phyloP scores from a whole-genome alignment of 306 rosid genomes.

The Rosa multiflora region DNA sequence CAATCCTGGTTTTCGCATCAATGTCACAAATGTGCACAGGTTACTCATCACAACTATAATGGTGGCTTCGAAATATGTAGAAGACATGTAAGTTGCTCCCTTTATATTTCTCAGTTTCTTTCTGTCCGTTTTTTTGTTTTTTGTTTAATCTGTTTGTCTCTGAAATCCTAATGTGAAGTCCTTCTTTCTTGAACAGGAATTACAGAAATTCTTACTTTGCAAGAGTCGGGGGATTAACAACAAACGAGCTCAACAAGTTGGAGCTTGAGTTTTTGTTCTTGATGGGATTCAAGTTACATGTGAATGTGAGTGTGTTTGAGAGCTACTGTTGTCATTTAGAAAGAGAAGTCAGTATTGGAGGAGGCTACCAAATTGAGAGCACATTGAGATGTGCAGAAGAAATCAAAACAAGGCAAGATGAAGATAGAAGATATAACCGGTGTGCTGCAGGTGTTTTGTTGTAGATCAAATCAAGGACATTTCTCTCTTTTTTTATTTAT shows the following conservation, averaged over 20 bases:
- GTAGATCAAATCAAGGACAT: slow-evolving; percentile 28
- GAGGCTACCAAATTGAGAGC: slow-evolving; percentile 85
- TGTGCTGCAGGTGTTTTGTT: slow-evolving; percentile 56
- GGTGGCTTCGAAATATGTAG: slow-evolving; percentile 94
- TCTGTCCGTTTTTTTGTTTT: background rate
- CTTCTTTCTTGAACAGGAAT: slow-evolving; percentile 52
- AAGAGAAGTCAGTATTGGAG: slow-evolving; percentile 94
- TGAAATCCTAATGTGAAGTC: background rate
- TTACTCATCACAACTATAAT: slow-evolving; percentile 84
- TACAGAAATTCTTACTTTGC: slow-evolving; percentile 86
- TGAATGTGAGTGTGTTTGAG: slow-evolving; percentile 95
- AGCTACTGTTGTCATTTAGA: slow-evolving; percentile 91
- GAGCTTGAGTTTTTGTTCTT: slow-evolving; percentile 86
- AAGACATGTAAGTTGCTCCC: slow-evolving; percentile 73
- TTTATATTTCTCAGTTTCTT: background rate
- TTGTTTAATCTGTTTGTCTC: background rate
- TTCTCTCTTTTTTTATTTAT: background rate
- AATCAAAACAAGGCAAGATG: slow-evolving; percentile 57
- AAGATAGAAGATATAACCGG: slow-evolving; percentile 47
- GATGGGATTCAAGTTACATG: slow-evolving; percentile 90
- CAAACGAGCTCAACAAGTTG: slow-evolving; percentile 68
- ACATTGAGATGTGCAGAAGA: slow-evolving; percentile 84
- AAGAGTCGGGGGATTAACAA: slow-evolving; percentile 81
- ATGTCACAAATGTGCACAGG: slow-evolving; percentile 70
- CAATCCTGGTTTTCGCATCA: slow-evolving; percentile 64